phyloP scores from a whole-genome alignment of 371 early-diverging fungal species.

The Lichtheimia ornata region DNA sequence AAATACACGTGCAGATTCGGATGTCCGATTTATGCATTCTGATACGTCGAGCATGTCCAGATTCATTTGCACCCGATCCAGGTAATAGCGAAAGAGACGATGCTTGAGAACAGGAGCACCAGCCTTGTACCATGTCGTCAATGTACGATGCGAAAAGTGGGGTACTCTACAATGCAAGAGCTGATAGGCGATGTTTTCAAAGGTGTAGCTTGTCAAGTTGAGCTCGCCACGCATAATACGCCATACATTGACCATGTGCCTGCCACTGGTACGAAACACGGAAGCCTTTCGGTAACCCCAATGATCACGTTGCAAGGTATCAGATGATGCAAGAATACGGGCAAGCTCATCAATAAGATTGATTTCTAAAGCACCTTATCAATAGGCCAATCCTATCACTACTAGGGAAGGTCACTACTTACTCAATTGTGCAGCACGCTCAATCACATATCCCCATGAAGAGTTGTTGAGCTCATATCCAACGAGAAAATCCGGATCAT shows the following conservation, averaged over 20 bases:
- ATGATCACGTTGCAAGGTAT: constrained; percentile 23
- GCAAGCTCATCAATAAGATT: constrained; percentile 56
- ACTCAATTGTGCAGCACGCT: constrained; percentile 55
- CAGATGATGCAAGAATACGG: constrained; percentile 29
- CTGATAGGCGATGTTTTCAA: constrained; percentile 74
- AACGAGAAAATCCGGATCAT: constrained; percentile 85
- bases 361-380: constrained; percentile 28
- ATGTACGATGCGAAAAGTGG: constrained; percentile 52
- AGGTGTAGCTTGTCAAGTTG: constrained; percentile 72
- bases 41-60: constrained; percentile 75
- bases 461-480: constrained; percentile 85
- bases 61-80: constrained; percentile 67
- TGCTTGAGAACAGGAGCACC: constrained; percentile 53
- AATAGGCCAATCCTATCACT: not conserved
- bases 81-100: constrained; percentile 64
- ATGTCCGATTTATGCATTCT: constrained; percentile 68
- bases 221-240: constrained; percentile 75
- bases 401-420: not conserved
- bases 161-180: constrained; percentile 66
- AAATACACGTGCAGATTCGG: constrained; percentile 86
- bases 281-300: constrained; percentile 72
- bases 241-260: constrained; percentile 91
- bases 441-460: constrained; percentile 89
- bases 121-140: constrained; percentile 67
- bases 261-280: constrained; percentile 63